These are phyloP conservation scores for Corymbia maculata DNA, from an alignment of 345 rosid genomes.

Conservation along the genomic window DNA sequence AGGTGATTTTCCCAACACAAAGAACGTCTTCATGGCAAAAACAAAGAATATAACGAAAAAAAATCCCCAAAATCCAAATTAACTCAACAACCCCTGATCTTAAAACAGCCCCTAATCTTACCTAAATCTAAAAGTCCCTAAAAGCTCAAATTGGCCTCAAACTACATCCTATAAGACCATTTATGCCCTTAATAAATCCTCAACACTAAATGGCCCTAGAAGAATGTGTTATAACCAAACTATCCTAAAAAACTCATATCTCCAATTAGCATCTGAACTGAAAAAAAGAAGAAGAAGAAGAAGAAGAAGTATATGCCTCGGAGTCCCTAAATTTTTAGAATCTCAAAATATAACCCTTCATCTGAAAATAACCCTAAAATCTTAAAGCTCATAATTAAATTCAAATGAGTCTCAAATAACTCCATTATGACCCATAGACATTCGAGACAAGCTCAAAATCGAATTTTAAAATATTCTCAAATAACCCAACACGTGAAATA, in stretches of 20 bases:
- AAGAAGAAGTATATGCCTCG: not conserved
- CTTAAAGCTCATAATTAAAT: not conserved
- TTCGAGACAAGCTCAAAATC: not conserved
- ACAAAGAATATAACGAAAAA: no score
- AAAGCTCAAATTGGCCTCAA: not conserved
- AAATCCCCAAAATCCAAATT: not conserved
- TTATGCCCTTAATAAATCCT: not conserved
- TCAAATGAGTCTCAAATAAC: not conserved
- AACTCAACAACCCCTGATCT: not conserved
- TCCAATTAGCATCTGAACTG: not conserved
- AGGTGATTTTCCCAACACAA: not conserved
- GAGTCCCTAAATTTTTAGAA: not conserved
- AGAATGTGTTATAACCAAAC: not conserved
- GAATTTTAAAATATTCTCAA: not conserved
- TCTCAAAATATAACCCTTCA: not conserved
- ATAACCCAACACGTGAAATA: not conserved
- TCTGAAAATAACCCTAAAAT: not conserved
- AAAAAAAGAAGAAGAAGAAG: no score
- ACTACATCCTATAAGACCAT: not conserved
- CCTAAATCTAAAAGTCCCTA: not conserved
- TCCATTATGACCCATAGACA: not conserved
- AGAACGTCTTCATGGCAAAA: not conserved
- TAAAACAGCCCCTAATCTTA: not conserved
- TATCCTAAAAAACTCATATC: not conserved
- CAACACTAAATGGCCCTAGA: not conserved